phyloP scores from a whole-genome alignment of 805 yeast genomes.

The Candida adriatica region DNA sequence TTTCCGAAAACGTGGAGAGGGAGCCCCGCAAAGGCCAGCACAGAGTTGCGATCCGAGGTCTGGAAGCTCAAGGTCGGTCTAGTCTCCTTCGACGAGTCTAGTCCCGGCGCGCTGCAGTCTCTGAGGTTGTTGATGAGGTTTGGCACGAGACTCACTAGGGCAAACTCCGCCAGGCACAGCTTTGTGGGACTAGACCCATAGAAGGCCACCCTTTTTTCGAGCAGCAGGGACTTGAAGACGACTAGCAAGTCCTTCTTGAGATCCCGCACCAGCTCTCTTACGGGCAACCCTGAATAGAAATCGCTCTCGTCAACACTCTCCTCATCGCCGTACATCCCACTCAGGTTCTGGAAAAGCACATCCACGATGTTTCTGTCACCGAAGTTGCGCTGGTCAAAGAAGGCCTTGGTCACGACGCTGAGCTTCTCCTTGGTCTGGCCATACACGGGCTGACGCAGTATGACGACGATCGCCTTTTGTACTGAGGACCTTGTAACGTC shows the following conservation, averaged over 20 bases:
- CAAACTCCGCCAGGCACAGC: slow-evolving; percentile 77
- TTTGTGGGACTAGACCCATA: slow-evolving; percentile 76
- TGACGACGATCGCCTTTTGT: slow-evolving; percentile 84
- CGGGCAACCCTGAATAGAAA: slow-evolving; percentile 64
- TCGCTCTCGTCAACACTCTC: slow-evolving; percentile 42
- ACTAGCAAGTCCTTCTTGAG: slow-evolving; percentile 55
- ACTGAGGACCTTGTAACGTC: slow-evolving; percentile 82
- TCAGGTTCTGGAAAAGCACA: slow-evolving; percentile 61
- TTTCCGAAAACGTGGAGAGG: slow-evolving; percentile 82
- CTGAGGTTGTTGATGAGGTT: slow-evolving; percentile 64
- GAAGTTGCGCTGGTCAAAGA: slow-evolving; percentile 75
- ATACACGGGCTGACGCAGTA: slow-evolving; percentile 81
- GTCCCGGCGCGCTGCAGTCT: slow-evolving; percentile 73
- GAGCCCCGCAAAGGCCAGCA: slow-evolving; percentile 75
- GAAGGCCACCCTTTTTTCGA: slow-evolving; percentile 69
- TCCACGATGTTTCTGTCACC: slow-evolving; percentile 61
- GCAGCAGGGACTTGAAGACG: slow-evolving; percentile 66
- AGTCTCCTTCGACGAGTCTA: slow-evolving; percentile 46
- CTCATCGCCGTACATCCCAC: slow-evolving; percentile 31
- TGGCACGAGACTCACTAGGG: slow-evolving; percentile 78
- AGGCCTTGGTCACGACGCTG: slow-evolving; percentile 81
- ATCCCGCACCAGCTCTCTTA: slow-evolving; percentile 55
- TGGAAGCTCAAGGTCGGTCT: slow-evolving; percentile 58
- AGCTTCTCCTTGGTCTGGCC: slow-evolving; percentile 85
- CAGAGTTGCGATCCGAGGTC: slow-evolving; percentile 71